Percentiles rank a stretch among this genome's conserved stretches.
phyloP scores from a whole-genome alignment of 768 basidiomycete species.

The Auricularia sp. region DNA sequence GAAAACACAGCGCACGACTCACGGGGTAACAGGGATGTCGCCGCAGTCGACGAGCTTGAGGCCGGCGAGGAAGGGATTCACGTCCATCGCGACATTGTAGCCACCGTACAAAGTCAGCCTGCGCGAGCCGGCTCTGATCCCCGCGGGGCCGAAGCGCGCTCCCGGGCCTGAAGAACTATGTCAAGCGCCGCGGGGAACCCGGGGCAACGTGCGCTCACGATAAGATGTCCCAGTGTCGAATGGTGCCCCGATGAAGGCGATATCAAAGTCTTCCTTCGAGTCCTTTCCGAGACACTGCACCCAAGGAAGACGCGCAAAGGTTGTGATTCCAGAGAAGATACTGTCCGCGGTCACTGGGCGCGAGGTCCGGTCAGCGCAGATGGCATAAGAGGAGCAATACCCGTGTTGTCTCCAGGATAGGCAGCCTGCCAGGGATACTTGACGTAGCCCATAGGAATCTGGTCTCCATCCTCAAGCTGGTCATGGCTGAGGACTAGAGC shows the following conservation, averaged over 20 bases:
- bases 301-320: conserved; percentile 85
- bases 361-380: neutral
- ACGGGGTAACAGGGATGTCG: conserved; percentile 64
- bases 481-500: conserved; percentile 21
- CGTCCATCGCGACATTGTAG: conserved; percentile 64
- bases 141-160: conserved; percentile 78
- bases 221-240: conserved; percentile 35
- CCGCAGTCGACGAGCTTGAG: conserved; percentile 68
- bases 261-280: conserved; percentile 49
- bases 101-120: conserved; percentile 67
- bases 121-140: conserved; percentile 70
- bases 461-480: conserved; percentile 27
- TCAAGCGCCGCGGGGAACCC: conserved; percentile 38
- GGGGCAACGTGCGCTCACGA: neutral
- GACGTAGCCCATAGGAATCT: conserved; percentile 59
- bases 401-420: conserved; percentile 51
- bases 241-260: conserved; percentile 74
- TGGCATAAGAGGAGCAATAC: conserved; percentile 22
- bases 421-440: conserved; percentile 53
- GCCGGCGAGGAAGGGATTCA: conserved; percentile 63
- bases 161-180: conserved; percentile 67
- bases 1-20: neutral
- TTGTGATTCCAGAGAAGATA: conserved; percentile 72
- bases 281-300: conserved; percentile 65
- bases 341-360: conserved; percentile 63